Base-by-base conservation (phyloP, 805 yeast species). In the Spathaspora sp. region DNA sequence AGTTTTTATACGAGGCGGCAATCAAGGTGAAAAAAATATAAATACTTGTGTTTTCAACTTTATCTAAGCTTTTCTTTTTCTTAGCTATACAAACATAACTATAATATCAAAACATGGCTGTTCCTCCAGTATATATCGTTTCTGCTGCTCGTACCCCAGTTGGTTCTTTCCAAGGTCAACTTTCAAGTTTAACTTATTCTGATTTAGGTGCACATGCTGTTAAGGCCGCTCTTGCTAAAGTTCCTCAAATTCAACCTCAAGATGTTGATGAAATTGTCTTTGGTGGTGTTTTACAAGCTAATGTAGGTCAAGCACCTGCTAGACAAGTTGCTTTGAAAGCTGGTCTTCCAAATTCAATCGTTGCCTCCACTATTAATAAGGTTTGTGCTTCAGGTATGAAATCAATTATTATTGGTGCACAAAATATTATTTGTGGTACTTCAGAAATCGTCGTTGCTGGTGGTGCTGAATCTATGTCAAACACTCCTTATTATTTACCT, bases 361-460 rank as follows among this genome's bases (percentile, higher is more conserved):
- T 90, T 46, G 96, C 97, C 53, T 82, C 97, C 50, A 87, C 97
- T 40, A 80, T 93, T 59, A 94, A 94, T 82, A 93, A 93, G 77
- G 98, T 94, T 52, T 94, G 99, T 77, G 96, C 99, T 42, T 88
- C 97, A 11, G 98, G 97, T 60, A 75, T 92, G 83, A 93, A 94
- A 75, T 82, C 97, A 44, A 83, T 91, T 63, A 90, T 92, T 62
- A 72, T 88, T 54, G 99, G 89, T 56, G 91, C 97, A 42, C 98
- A 92, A 75, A 76, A 92, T 49, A 92, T 93, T 61, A 70, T 87
- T 65, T 81, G 94, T 58, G 97, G 98, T 50, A 77, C 80, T 57
- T 96, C 97, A 51, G 97, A 92, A 64, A 85, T 94, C 54, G 94
- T 94, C 45, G 87, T 94, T 58, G 96, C 94, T 32, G 99, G 98